These are phyloP conservation scores for Alternaria gansuensis DNA, from an alignment of 2,329 filamentous ascomycete genomes.

Conservation along the genomic window DNA sequence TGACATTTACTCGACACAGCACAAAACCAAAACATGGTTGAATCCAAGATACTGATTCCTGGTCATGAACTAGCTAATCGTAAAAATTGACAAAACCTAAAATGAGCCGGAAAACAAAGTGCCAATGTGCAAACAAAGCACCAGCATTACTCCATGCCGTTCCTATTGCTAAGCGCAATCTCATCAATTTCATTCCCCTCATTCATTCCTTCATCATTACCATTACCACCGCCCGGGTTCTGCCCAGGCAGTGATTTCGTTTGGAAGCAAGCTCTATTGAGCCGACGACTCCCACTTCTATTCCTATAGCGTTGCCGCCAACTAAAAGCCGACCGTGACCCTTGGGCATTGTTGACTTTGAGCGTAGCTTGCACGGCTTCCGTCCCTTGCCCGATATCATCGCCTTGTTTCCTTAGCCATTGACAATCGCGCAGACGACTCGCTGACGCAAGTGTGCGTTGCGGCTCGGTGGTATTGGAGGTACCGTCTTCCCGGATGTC, in stretches of 20 bases:
- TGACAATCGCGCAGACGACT: slow-evolving; percentile 31
- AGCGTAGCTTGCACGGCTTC: slow-evolving; percentile 25
- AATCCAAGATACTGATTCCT: neutral
- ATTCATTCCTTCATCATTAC: neutral
- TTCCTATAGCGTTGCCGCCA: neutral
- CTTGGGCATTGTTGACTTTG: neutral
- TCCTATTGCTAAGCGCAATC: neutral
- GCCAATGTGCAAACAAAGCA: neutral
- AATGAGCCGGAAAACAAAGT: neutral
- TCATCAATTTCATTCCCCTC: neutral
- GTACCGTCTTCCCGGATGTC: neutral
- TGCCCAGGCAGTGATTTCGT: slow-evolving; percentile 3
- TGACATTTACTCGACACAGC: neutral
- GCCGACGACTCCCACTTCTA: slow-evolving; percentile 1
- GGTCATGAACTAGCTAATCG: neutral
- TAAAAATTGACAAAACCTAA: neutral
- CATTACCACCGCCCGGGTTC: slow-evolving; percentile 4
- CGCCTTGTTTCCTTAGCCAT: slow-evolving; percentile 38
- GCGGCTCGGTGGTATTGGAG: neutral
- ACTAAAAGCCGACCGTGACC: neutral
- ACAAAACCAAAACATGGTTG: neutral
- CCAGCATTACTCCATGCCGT: neutral
- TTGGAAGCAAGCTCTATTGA: slow-evolving; percentile 15
- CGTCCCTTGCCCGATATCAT: slow-evolving; percentile 25
- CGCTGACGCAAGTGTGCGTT: neutral